phyloP scores from a whole-genome alignment of 108 stramenopile species.

The Fragilariopsis cylindrus region DNA sequence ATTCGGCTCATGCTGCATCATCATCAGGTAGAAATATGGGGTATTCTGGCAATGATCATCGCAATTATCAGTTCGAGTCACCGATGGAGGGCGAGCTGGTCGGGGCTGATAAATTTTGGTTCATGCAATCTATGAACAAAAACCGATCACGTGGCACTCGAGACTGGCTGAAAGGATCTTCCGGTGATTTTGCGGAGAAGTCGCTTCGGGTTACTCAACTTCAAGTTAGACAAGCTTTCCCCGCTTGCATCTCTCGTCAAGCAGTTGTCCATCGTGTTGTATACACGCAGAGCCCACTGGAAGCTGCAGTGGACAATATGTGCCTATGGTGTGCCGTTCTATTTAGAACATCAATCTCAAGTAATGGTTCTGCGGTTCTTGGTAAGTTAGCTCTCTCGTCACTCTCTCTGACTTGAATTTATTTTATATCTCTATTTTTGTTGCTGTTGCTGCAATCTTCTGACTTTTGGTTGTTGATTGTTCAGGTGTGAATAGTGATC shows the following conservation, averaged over 20 bases:
- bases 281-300: conserved; percentile 80
- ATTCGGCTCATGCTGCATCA: not conserved
- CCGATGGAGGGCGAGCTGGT: conserved; percentile 49
- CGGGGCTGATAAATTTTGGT: conserved; percentile 81
- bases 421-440: not conserved
- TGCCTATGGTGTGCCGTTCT: conserved; percentile 89
- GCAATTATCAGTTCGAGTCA: conserved; percentile 14
- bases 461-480: not conserved
- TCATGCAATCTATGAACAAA: conserved; percentile 75
- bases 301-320: conserved; percentile 77
- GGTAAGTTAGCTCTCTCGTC: conserved; percentile 15
- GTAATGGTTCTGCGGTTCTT: conserved; percentile 76
- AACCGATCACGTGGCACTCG: conserved; percentile 55
- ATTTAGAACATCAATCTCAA: conserved; percentile 83
- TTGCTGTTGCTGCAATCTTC: not conserved
- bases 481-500: conserved; percentile 51
- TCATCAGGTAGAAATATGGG: not conserved
- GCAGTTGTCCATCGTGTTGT: conserved; percentile 76
- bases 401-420: not conserved
- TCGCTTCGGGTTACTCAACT: conserved; percentile 77
- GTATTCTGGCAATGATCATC: conserved; percentile 15
- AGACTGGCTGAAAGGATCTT: conserved; percentile 75
- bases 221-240: conserved; percentile 78
- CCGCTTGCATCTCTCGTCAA: conserved; percentile 84
- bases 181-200: conserved; percentile 74